These are phyloP conservation scores for Boletus mariae DNA, from an alignment of 1,284 basidiomycete species.

Conservation along the genomic window DNA sequence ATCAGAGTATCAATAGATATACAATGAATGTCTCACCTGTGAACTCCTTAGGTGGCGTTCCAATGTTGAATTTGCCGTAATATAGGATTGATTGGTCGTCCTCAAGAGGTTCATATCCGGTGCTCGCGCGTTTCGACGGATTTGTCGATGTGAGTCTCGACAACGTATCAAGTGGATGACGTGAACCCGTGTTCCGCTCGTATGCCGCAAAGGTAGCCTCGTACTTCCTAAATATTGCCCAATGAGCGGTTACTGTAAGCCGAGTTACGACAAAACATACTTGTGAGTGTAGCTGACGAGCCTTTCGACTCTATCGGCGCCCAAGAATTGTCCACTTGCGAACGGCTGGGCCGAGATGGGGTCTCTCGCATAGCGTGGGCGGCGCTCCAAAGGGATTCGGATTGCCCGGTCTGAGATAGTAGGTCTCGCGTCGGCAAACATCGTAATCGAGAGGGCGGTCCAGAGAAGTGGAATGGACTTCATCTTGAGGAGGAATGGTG, in stretches of 20 bases:
- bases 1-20: conserved; percentile 1
- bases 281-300: conserved; percentile 6
- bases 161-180: conserved; percentile 29
- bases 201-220: conserved; percentile 33
- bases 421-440: conserved; percentile 9
- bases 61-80: conserved; percentile 37
- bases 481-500: conserved; percentile 7
- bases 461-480: conserved; percentile 1
- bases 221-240: conserved; percentile 31
- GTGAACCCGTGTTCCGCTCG: conserved; percentile 36
- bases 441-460: neutral
- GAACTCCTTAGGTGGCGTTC: conserved; percentile 35
- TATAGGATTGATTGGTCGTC: conserved; percentile 25
- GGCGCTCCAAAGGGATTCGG: conserved; percentile 14
- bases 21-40: conserved; percentile 12
- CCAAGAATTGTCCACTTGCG: neutral
- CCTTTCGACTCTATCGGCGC: neutral
- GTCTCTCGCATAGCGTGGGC: neutral
- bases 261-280: conserved; percentile 3
- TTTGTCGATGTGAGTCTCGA: neutral
- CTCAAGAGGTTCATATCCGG: conserved; percentile 16
- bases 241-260: neutral
- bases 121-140: conserved; percentile 4
- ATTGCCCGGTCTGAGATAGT: conserved; percentile 4
- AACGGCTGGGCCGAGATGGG: neutral